phyloP scores from a whole-genome alignment of 2,329 filamentous ascomycete genomes.

The Exophiala alcalophila region DNA sequence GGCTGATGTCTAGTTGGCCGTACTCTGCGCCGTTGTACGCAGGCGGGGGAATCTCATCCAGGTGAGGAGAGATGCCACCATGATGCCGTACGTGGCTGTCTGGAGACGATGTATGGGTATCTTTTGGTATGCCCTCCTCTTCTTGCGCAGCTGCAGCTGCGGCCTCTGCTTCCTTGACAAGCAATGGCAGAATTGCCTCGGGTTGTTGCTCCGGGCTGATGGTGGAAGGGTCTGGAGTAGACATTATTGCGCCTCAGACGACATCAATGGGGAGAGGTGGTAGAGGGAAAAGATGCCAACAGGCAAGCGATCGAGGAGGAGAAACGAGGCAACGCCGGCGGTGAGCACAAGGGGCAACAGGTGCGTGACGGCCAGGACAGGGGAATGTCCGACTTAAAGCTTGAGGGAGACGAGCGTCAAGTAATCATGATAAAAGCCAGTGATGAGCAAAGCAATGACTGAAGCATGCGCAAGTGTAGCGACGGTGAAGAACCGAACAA shows the following conservation, averaged over 20 bases:
- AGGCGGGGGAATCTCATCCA: slow-evolving; percentile 30
- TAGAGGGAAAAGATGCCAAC: not conserved
- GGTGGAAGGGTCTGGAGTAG: slow-evolving; percentile 12
- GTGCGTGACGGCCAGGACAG: too few species aligned
- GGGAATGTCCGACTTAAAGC: too few species aligned
- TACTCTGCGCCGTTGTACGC: slow-evolving; percentile 44
- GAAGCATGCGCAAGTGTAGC: too few species aligned
- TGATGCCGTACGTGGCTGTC: slow-evolving; percentile 21
- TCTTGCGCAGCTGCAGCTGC: slow-evolving; percentile 22
- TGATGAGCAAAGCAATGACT: too few species aligned
- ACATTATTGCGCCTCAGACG: slow-evolving; percentile 9
- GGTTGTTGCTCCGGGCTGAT: slow-evolving; percentile 3
- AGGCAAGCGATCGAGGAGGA: not conserved
- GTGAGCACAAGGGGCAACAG: too few species aligned
- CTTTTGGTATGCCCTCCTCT: slow-evolving; percentile 7
- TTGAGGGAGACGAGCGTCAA: too few species aligned
- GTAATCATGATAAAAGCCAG: too few species aligned
- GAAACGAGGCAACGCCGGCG: slow-evolving; percentile 1
- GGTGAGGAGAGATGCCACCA: slow-evolving; percentile 18
- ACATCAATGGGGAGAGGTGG: slow-evolving; percentile 7
- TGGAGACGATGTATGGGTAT: slow-evolving; percentile 4
- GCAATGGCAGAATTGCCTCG: slow-evolving; percentile 10
- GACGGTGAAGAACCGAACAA: too few species aligned
- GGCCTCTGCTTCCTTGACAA: slow-evolving; percentile 15
- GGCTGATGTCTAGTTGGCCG: slow-evolving; percentile 60